Evolutionary conservation across 1,284 basidiomycete species (phyloP), one percentile per base, ranked within the genome.

Genomic region (Inonotus hispidus): DNA sequence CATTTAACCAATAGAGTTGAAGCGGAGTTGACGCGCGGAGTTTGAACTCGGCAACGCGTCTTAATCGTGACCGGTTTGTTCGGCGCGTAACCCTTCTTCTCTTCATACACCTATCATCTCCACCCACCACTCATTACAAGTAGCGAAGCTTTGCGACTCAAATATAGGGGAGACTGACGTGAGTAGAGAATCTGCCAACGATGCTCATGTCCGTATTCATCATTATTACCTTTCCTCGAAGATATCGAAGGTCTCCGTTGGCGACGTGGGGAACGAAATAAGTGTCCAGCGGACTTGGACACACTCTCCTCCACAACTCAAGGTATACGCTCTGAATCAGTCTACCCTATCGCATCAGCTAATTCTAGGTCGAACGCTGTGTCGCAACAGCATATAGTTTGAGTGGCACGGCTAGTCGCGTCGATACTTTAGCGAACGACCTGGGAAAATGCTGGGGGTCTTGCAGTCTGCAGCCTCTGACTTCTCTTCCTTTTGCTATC

Each of bases 401-500:
- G 23, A 25, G 3, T 49, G 46, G n/a, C 46, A 49, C 46, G 23
- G 21, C 25, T 8, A n/a, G 46, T 49, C 46, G 3, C 46, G 23
- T 32, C 32, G 19, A 14, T 7, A 16, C 8, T n/a, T 43, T 14
- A 35, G 25, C 10, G 11, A 27, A 52, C 29, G 32, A 32, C 27
- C 47, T 32, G 27, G 10, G 11, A 50, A 10, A 54, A 63, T 64
- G 63, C 47, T 64, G 19, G 63, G 63, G n/a, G 56, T 61, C 41
- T 46, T 61, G 21, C 57, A 64, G 29, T 58, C 56, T 47, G 55
- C 63, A 4, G 47, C 50, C 27, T 64, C 63, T 19, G 63, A 64
- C 35, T 64, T 64, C 37, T 57, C 59, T 2, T 49, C 54, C 19
- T 64, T 64, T 49, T 64, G 59, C 29, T 64, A 64, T 54, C 63